Base-by-base conservation (phyloP, 768 basidiomycete genomes). In the Neoboletus brunneissimus region DNA sequence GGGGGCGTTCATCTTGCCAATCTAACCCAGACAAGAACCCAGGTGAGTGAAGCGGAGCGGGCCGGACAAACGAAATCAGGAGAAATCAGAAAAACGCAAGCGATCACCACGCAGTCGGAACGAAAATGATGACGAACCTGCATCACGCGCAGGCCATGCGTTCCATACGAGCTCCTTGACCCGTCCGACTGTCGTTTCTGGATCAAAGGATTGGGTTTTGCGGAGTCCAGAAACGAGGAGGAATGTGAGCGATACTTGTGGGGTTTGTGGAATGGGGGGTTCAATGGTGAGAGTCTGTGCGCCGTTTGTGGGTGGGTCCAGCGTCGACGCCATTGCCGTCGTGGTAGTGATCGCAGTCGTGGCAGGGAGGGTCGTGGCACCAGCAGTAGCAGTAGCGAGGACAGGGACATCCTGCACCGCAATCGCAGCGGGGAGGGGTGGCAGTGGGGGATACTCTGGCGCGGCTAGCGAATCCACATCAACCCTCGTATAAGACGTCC, bases 161-260 rank as follows among this genome's bases (percentile, higher is more conserved):
- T 86, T 89, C 89, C 90, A 91, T 37, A 86, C 82, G 46, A 92
- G 79, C 73, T 92, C 90, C 72, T 91, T 91, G 29, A 90, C 86
- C 62, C 90, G 77, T 18, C 87, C 88, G 32, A 91, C 75, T 0
- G 88, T 87, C 22, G 81, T 87, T 61, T 83, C 82, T 13, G 88
- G 88, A 29, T 89, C 87, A 61, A 92, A 92, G 0, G 79, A 74
- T 81, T 91, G 88, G 0, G 84, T 82, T 59, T 85, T 77, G 58
- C 88, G 76, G 41, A 78, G 73, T 0, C 89, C 88, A 0, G 87
- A 84, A 27, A 90, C 80, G 48, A 90, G 77, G 43, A 92, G 75
- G 69, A 92, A 90, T 0, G 87, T 88, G 42, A 92, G 64, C 25
- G 79, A 78, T 3, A 82, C 80, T 68, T 87, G 85, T 0, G 86